A percentile compares a stretch with the other conserved stretches of the same genome.
These are phyloP conservation scores for Melaleuca alternifolia DNA, from an alignment of 345 rosid genomes.

Conservation along the genomic window DNA sequence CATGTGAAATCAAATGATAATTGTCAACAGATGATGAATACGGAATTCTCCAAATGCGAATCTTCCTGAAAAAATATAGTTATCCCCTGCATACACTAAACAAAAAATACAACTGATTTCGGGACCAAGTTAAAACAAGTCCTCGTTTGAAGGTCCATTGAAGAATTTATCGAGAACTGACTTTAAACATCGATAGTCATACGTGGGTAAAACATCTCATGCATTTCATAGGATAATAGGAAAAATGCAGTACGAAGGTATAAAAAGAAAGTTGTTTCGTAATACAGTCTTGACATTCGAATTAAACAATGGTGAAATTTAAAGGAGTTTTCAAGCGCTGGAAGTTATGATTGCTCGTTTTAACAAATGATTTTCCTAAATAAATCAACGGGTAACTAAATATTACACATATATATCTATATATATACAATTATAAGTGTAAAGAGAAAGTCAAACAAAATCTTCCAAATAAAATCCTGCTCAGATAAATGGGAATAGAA, in stretches of 20 bases:
- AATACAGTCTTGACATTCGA: neutral
- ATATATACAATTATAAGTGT: too few species aligned
- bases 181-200: neutral
- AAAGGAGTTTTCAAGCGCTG: neutral
- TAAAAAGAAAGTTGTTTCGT: neutral
- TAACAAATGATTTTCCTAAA: neutral
- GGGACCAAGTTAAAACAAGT: neutral
- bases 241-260: neutral
- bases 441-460: neutral
- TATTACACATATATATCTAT: fast-evolving
- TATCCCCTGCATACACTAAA: neutral
- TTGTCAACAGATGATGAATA: neutral
- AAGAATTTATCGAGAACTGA: fast-evolving
- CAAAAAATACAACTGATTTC: fast-evolving
- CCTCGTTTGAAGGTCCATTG: neutral
- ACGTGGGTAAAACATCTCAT: fast-evolving
- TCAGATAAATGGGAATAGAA: neutral
- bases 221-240: fast-evolving
- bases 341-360: too few species aligned
- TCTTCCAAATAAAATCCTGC: neutral
- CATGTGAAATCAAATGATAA: neutral
- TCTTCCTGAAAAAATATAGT: neutral
- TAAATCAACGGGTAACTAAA: neutral
- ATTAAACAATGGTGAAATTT: neutral
- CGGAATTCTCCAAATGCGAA: fast-evolving